Evolutionary conservation across 192 early-diverging fungal genomes (phyloP), one percentile per base, ranked within the genome.

Genomic region (Coemansia sp.): DNA sequence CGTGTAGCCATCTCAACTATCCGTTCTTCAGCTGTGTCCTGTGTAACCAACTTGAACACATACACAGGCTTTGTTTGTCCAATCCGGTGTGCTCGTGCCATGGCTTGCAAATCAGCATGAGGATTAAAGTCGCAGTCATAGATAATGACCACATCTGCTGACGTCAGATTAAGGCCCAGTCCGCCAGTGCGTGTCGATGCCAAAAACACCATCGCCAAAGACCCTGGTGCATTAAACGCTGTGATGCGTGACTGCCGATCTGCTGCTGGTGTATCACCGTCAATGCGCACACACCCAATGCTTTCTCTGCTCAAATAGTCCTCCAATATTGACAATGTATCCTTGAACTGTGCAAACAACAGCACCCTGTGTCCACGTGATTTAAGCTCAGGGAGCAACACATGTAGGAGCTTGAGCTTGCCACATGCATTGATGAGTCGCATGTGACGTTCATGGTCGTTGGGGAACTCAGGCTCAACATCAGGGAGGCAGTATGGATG

Each of bases 291-390:
- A 66, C 88, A 92, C 15, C 81, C 81, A 49, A 91, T 86, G 14
- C 88, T 86, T 15, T 91, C 84, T 8, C 89, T 82, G 1, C 68
- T 64, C 61, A 99, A 58, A 73, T 97, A 98, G 48, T 98, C 96
- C 3, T 89, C 86, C 37, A 99, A 67, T 60, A 97, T 94, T 58
- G 91, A 87, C 49, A 99, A 82, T 87, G 96, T 87, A 50, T 84
- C 84, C 59, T 96, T 94, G 87, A 98, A 90, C 71, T 99, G 97
- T 4, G 93, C 92, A 68, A 98, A 99, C 60, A 99, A 90, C 56
- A 99, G 74, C 0, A 96, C 90, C 21, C 97, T 89, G 77, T 97
- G 94, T 3, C 94, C 93, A 20, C 86, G 90, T 42, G 85, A 85
- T 51, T 87, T 87, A n/a, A 98, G 81, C 31, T 93, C 85, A 1